These are phyloP conservation scores for Acacia pycnantha DNA, from an alignment of 331 rosid species.

Conservation along the genomic window DNA sequence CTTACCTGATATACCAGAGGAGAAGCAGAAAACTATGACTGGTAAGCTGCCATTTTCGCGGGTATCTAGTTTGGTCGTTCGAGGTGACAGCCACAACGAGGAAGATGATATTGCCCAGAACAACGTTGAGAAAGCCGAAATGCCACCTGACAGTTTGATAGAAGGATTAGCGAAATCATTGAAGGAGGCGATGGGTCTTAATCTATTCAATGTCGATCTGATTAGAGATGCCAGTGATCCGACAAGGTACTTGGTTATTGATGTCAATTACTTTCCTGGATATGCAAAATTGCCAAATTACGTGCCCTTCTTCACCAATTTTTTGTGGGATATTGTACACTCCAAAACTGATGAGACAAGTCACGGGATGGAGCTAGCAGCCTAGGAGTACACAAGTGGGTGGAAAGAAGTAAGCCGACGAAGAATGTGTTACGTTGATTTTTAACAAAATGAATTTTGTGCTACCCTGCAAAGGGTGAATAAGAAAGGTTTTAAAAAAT, in stretches of 20 bases:
- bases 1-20: conserved; percentile 42
- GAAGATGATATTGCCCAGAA: neutral
- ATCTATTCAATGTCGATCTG: conserved; percentile 63
- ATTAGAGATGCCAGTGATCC: conserved; percentile 44
- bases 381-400: no score
- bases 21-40: conserved; percentile 14
- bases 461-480: neutral
- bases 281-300: conserved; percentile 43
- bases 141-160: conserved; percentile 45
- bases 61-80: conserved; percentile 40
- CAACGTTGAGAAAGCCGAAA: conserved; percentile 30
- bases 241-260: conserved; percentile 52
- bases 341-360: neutral
- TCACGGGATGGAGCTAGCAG: neutral
- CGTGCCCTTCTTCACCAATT: conserved; percentile 38
- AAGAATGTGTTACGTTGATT: neutral
- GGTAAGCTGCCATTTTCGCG: conserved; percentile 41
- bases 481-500: neutral
- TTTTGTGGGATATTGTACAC: conserved; percentile 37
- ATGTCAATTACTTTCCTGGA: conserved; percentile 83
- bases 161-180: conserved; percentile 37
- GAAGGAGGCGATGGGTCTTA: conserved; percentile 49
- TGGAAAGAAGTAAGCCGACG: neutral
- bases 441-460: neutral
- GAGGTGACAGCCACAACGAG: neutral